phyloP scores from a whole-genome alignment of 2,329 filamentous ascomycete genomes.

The Aureobasidium subglaciale region DNA sequence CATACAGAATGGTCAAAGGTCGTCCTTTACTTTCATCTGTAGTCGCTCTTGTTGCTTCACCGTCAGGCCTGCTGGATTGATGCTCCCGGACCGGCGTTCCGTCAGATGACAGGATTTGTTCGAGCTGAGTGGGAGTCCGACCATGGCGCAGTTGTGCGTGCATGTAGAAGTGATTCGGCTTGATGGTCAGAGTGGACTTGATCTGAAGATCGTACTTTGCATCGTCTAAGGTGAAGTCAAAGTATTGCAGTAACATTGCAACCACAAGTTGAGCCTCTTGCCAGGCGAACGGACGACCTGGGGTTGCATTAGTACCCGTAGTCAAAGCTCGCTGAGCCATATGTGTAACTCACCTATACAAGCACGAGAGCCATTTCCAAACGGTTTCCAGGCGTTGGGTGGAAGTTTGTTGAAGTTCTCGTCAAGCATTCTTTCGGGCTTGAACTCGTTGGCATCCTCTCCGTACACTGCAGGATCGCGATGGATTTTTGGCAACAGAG shows the following conservation, averaged over 20 bases:
- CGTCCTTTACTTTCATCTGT: constrained; percentile 24
- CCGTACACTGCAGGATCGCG: constrained; percentile 59
- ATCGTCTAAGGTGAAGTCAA: constrained; percentile 58
- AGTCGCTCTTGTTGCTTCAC: background rate
- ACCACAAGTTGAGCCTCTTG: constrained; percentile 60
- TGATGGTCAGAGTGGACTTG: constrained; percentile 53
- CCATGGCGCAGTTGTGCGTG: constrained; percentile 49
- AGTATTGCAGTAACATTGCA: constrained; percentile 62
- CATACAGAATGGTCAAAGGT: constrained; percentile 61
- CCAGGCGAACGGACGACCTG: constrained; percentile 65
- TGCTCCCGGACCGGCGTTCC: constrained; percentile 1
- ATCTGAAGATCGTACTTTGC: constrained; percentile 52
- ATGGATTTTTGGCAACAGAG: constrained; percentile 50
- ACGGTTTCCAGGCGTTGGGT: constrained; percentile 45
- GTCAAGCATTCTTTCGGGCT: constrained; percentile 65
- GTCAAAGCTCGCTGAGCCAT: too few species aligned
- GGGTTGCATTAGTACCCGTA: too few species aligned
- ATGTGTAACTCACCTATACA: too few species aligned
- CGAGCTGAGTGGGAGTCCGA: constrained; percentile 38
- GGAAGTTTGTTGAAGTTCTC: constrained; percentile 52
- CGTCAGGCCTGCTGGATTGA: constrained; percentile 1
- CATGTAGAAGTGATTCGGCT: constrained; percentile 58
- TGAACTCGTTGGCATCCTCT: constrained; percentile 57
- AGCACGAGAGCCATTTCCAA: constrained; percentile 62
- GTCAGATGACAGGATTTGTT: constrained; percentile 28